Conservation (phyloP, 306 rosid genomes). For the Senna siamea region DNA sequence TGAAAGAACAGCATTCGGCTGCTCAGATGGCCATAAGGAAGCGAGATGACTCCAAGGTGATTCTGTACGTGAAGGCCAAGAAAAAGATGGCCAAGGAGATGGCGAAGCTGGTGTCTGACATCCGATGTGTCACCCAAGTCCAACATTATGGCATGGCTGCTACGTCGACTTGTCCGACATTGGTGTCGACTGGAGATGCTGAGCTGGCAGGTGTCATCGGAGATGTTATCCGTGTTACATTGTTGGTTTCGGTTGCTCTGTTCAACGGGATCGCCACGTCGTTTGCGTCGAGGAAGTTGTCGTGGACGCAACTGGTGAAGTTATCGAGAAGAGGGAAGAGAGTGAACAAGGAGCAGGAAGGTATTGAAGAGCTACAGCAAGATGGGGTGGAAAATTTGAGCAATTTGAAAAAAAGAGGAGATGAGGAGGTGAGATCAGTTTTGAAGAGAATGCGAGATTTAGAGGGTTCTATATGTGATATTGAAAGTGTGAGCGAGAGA, state of each 20-base stretch:
- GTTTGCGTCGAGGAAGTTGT: conserved; percentile 43
- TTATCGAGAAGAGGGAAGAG: conserved; percentile 47
- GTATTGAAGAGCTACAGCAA: conserved; percentile 54
- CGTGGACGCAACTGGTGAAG: conserved; percentile 48
- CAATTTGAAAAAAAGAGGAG: conserved; percentile 60
- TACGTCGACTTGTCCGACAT: too few relatives aligned
- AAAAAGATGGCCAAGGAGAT: conserved; percentile 57
- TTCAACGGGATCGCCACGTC: conserved; percentile 62
- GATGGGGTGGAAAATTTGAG: conserved; percentile 34
- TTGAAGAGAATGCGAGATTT: conserved; percentile 71
- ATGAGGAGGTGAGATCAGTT: conserved; percentile 53
- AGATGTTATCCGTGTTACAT: conserved; percentile 61
- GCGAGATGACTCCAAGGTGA: conserved; percentile 54
- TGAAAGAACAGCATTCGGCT: conserved; percentile 65
- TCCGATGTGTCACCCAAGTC: conserved; percentile 37
- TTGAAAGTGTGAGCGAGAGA: conserved; percentile 56
- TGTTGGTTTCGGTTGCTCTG: conserved; percentile 57
- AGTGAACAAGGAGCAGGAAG: conserved; percentile 33
- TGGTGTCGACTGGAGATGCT: conserved; percentile 41
- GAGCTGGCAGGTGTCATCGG: conserved; percentile 55
- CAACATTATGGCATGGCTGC: too few relatives aligned
- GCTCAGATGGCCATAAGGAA: conserved; percentile 75
- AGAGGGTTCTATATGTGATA: conserved; percentile 51
- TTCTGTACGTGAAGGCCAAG: conserved; percentile 48
- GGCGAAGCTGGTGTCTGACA: conserved; percentile 52